Base-by-base conservation (phyloP, 495 filamentous ascomycete species). In the Tetracladium marchalianum region DNA sequence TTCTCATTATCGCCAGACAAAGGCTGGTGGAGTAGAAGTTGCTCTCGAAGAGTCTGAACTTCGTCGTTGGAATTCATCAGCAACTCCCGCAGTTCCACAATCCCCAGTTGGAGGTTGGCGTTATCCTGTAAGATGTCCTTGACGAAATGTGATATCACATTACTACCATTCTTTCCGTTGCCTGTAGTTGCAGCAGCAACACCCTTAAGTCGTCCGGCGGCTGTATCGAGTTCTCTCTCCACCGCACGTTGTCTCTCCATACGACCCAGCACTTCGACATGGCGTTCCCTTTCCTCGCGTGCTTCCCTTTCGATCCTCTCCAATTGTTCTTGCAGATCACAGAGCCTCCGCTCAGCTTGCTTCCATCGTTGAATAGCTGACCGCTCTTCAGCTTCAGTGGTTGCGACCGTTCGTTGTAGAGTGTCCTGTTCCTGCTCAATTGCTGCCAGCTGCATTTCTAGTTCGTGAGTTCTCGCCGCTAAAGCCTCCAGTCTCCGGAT, bases 91-190 rank as follows among this genome's bases (percentile, higher is more conserved):
- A 98, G 67, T 62, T 98, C 90, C 45, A 87, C 77, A 40, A 95
- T 90, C 11, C 85, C 88, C 44, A 87, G 72, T 58, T 96, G 90
- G 40, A 98, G 68, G 53, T 88, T 93, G 11, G 87, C 87, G 58
- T 98, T 98, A 59, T 98, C 90, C 57, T 93, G 85, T 32, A 98
- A 65, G 38, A 98, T 89, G 55, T 96, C 90, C 58, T 87, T 87
- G 45, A 98, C 90, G 49, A 98, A 96, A 55, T 88, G 84, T 31
- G 85, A 89, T 7, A 96, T 84, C 11, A 93, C 87, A 45, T 64
- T 76, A 33, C 75, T 73, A 6, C 76, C 71, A 46, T 58, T 60
- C 39, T 72, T 69, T 22, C 70, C 70, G 9, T 73, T 74, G 5
- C 72, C 71, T 16, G 77, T 75, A 44, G 72, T 82, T 24, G 75